A percentile compares a stretch with the other conserved stretches of the same genome.
phyloP scores from a whole-genome alignment of 352 stramenopile species.

The Phytopythium vexans region DNA sequence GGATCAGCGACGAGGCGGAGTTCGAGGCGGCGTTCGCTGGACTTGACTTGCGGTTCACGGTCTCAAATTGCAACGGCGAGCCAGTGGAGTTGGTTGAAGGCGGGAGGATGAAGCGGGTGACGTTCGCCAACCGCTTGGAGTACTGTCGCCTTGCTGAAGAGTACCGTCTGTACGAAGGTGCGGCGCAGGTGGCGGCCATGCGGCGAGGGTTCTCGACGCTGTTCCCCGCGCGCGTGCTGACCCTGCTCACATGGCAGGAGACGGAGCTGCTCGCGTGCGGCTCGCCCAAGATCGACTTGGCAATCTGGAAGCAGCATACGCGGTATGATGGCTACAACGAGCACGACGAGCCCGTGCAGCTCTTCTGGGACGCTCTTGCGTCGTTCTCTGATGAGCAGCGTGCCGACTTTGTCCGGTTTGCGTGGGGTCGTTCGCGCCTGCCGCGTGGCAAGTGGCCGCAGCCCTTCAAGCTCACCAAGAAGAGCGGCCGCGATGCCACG shows the following conservation, averaged over 20 bases:
- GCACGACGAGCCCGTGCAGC: slow-evolving; percentile 71
- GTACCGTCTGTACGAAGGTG: slow-evolving; percentile 79
- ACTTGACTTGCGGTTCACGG: slow-evolving; percentile 77
- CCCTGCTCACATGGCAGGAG: slow-evolving; percentile 87
- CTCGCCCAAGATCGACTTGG: slow-evolving; percentile 89
- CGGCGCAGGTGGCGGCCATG: slow-evolving; percentile 73
- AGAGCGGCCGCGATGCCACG: slow-evolving; percentile 77
- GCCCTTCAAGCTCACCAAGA: slow-evolving; percentile 91
- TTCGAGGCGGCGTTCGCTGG: slow-evolving; percentile 77
- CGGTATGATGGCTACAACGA: slow-evolving; percentile 89
- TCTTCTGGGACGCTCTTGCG: slow-evolving; percentile 90
- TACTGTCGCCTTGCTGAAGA: slow-evolving; percentile 79
- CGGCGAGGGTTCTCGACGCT: slow-evolving; percentile 75
- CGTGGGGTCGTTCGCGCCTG: slow-evolving; percentile 91
- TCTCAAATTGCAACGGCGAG: slow-evolving; percentile 80
- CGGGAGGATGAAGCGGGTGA: slow-evolving; percentile 66
- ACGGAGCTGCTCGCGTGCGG: slow-evolving; percentile 91
- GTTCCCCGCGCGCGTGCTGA: slow-evolving; percentile 85
- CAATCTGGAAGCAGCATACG: slow-evolving; percentile 82
- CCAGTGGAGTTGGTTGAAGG: slow-evolving; percentile 78
- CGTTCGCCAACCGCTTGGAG: slow-evolving; percentile 81
- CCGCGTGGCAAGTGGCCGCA: slow-evolving; percentile 87
- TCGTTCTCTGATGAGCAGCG: slow-evolving; percentile 89
- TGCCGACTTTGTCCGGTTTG: slow-evolving; percentile 91
- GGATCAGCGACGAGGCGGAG: slow-evolving; percentile 73